phyloP scores from a whole-genome alignment of 2,329 filamentous ascomycete genomes.

The Alternaria triticina region DNA sequence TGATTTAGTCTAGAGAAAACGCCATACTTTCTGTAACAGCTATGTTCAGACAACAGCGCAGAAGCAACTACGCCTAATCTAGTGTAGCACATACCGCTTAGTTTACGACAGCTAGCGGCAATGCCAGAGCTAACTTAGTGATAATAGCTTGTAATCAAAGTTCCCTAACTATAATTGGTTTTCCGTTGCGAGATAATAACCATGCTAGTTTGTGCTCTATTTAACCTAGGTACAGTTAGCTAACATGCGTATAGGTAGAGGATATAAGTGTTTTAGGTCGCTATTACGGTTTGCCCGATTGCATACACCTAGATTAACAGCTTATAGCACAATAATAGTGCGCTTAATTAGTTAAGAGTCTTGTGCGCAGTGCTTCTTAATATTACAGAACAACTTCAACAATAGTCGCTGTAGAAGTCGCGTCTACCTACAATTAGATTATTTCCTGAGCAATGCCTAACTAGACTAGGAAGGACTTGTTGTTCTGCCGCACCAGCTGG shows the following conservation, averaged over 20 bases:
- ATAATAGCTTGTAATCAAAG: not conserved
- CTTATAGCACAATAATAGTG: not conserved
- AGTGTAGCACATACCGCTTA: not conserved
- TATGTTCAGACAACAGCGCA: not conserved
- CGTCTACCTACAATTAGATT: not conserved
- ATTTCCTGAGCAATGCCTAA: not conserved
- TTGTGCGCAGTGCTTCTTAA: not conserved
- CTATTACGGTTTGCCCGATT: not conserved
- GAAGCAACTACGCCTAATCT: not conserved
- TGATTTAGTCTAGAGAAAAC: not conserved
- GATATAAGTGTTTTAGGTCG: not conserved
- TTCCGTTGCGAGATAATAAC: not conserved
- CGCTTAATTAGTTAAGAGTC: not conserved
- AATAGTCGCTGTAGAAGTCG: not conserved
- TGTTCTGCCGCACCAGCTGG: not conserved
- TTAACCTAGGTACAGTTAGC: not conserved
- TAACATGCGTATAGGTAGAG: not conserved
- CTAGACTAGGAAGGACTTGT: not conserved
- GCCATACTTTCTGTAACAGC: not conserved
- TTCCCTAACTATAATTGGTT: not conserved
- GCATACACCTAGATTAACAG: not conserved
- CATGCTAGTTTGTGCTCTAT: not conserved
- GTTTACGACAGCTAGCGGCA: not conserved
- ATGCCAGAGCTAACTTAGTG: not conserved
- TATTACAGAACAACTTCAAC: not conserved